Conservation (phyloP, 257 asterid genomes). For the Salvia rosmarinus region DNA sequence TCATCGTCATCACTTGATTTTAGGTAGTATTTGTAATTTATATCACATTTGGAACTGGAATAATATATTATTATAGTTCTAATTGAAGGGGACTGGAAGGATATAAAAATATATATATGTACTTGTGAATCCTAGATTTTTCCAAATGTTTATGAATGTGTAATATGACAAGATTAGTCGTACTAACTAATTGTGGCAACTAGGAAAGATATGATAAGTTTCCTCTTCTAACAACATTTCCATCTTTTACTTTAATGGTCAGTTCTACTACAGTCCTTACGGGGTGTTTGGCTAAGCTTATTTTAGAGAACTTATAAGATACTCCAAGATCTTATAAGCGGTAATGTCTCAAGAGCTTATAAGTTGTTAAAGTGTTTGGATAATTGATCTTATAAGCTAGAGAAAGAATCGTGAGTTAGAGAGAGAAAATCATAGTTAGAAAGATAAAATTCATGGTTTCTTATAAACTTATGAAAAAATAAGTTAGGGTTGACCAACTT, state of each 20-base stretch:
- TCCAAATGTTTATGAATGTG: neutral
- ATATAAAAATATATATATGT: neutral
- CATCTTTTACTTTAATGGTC: slow-evolving; percentile 25
- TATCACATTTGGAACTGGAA: neutral
- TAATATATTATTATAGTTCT: neutral
- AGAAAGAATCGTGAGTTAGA: too few relatives aligned
- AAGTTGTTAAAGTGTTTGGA: too few relatives aligned
- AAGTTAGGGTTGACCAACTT: too few relatives aligned
- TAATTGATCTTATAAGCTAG: too few relatives aligned
- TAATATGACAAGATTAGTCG: slow-evolving; percentile 18
- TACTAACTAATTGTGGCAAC: slow-evolving; percentile 34
- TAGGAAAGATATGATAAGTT: slow-evolving; percentile 21
- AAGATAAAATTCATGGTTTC: too few relatives aligned
- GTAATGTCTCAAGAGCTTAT: too few relatives aligned
- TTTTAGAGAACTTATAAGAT: too few relatives aligned
- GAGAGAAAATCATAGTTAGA: too few relatives aligned
- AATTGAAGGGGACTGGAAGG: neutral
- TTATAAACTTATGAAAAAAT: too few relatives aligned
- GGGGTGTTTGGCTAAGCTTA: too few relatives aligned
- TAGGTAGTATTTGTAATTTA: neutral
- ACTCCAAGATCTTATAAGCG: too few relatives aligned
- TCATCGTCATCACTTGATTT: neutral
- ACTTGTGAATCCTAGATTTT: neutral
- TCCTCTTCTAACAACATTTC: slow-evolving; percentile 29
- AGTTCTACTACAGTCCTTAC: slow-evolving; percentile 20